Conservation (phyloP, 345 rosid genomes). For the Syzygium grande region DNA sequence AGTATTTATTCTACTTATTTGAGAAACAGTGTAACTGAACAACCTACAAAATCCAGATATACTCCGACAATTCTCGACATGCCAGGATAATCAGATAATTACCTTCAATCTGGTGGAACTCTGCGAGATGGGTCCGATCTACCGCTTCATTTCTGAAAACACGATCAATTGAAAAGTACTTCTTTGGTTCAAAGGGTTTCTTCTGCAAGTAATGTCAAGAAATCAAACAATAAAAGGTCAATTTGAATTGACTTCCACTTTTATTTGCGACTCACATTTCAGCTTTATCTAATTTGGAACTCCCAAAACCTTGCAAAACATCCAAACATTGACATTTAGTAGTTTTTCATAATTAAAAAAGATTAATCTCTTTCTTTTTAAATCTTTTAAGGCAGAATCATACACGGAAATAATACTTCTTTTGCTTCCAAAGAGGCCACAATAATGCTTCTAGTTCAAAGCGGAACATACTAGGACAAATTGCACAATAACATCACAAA, state of each 20-base stretch:
- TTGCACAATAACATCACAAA: background rate
- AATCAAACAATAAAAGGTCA: background rate
- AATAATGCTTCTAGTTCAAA: background rate
- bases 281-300: background rate
- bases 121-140: constrained; percentile 92
- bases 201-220: background rate
- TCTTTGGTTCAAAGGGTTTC: constrained; percentile 70
- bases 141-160: constrained; percentile 99
- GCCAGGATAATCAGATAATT: background rate
- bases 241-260: background rate
- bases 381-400: background rate
- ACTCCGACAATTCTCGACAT: background rate
- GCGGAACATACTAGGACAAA: background rate
- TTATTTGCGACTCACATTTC: background rate
- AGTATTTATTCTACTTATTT: background rate
- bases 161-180: constrained; percentile 89
- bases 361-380: too few species aligned
- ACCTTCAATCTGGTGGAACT: constrained; percentile 99
- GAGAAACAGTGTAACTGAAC: background rate
- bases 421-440: background rate
- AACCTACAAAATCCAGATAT: background rate
- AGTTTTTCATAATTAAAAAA: too few species aligned
- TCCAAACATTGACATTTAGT: too few species aligned
- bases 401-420: too few species aligned
- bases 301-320: background rate